phyloP scores from a whole-genome alignment of 106 monocot genomes.

The Amphibolis antarctica region DNA sequence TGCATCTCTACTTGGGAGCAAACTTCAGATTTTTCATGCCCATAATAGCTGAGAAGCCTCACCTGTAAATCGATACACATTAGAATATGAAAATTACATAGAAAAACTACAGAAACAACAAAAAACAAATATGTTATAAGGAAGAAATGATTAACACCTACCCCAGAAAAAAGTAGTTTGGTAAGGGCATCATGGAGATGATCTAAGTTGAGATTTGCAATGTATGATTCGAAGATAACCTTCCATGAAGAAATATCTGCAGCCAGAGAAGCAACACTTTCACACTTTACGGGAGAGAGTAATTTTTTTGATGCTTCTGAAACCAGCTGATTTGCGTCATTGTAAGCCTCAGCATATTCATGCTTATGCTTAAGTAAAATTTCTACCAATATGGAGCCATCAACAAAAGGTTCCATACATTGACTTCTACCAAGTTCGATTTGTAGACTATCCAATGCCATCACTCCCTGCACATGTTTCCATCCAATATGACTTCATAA shows the following conservation, averaged over 20 bases:
- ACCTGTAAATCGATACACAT: slow-evolving; percentile 21
- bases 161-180: slow-evolving; percentile 29
- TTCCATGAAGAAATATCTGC: slow-evolving; percentile 52
- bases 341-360: background rate
- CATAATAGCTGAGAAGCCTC: slow-evolving; percentile 22
- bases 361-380: background rate
- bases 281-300: background rate
- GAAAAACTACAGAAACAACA: background rate
- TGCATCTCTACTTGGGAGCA: slow-evolving; percentile 21
- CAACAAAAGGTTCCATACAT: background rate
- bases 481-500: too few species aligned
- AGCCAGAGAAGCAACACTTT: slow-evolving; percentile 11
- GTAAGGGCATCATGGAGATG: slow-evolving; percentile 24
- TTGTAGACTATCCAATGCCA: background rate
- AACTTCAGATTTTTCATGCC: slow-evolving; percentile 25
- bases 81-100: background rate
- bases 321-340: slow-evolving; percentile 13
- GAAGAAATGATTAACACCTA: slow-evolving; percentile 11
- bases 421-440: background rate
- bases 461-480: slow-evolving; percentile 1
- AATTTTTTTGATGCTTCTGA: slow-evolving; percentile 20
- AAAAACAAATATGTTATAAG: background rate
- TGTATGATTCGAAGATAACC: slow-evolving; percentile 29
- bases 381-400: background rate
- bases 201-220: slow-evolving; percentile 35